Evolutionary conservation across 176 grass and related monocot species (phyloP).

Genomic region (Avena insularis): DNA sequence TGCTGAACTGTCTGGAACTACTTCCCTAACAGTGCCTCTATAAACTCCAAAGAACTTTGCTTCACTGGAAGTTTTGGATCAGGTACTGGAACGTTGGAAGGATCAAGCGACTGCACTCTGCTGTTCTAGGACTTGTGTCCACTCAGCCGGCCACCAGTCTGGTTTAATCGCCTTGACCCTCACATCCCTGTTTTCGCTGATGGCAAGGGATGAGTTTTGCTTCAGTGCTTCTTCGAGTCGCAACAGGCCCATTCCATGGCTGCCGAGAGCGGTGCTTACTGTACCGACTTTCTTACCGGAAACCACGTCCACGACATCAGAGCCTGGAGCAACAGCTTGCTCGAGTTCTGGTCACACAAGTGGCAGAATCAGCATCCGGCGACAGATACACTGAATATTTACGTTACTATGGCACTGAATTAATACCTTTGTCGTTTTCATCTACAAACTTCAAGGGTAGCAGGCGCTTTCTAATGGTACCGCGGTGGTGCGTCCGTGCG

Average conservation of each 20-base stretch:
- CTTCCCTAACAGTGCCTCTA: neutral
- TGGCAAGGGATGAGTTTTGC: constrained; percentile 34
- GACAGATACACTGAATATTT: neutral
- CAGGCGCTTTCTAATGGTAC: constrained; percentile 86
- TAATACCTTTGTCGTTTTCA: constrained; percentile 64
- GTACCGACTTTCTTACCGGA: constrained; percentile 77
- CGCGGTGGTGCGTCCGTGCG: constrained; percentile 89
- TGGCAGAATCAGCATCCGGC: neutral
- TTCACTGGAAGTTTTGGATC: neutral
- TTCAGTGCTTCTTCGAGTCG: constrained; percentile 66
- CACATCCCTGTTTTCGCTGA: constrained; percentile 49
- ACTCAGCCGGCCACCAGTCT: constrained; percentile 92
- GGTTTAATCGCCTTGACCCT: constrained; percentile 67
- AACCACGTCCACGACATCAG: constrained; percentile 58
- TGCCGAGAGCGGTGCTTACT: constrained; percentile 66
- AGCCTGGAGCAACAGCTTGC: constrained; percentile 54
- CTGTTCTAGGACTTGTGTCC: constrained; percentile 57
- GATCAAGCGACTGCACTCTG: constrained; percentile 51
- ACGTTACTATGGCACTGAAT: neutral
- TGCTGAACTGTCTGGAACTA: neutral
- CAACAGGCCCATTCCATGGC: constrained; percentile 73
- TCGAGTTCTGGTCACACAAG: constrained; percentile 57
- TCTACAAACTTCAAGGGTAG: constrained; percentile 70
- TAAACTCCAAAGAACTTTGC: neutral
- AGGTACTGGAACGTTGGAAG: neutral